phyloP scores from a whole-genome alignment of 1,284 basidiomycete genomes.

The Melampsora americana region DNA sequence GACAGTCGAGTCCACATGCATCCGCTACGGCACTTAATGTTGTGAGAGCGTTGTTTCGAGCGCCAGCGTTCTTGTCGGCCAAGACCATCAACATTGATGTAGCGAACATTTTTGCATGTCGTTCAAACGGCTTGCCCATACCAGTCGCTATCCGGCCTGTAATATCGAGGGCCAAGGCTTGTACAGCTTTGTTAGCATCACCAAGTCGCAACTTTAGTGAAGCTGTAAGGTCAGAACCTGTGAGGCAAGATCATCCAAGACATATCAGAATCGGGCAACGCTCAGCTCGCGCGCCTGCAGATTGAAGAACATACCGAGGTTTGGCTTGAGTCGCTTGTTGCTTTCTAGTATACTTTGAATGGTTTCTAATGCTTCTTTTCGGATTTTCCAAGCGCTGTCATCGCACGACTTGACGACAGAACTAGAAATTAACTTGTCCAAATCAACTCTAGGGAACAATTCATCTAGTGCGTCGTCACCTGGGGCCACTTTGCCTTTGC shows the following conservation, averaged over 20 bases:
- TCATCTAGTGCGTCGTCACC: constrained; percentile 76
- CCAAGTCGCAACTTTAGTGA: constrained; percentile 82
- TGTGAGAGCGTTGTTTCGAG: constrained; percentile 72
- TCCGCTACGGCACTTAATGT: constrained; percentile 79
- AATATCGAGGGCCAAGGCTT: constrained; percentile 82
- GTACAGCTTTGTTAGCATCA: constrained; percentile 92
- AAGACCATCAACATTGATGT: constrained; percentile 63
- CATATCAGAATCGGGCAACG: constrained; percentile 29
- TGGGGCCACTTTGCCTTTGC: constrained; percentile 55
- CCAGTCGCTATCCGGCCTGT: constrained; percentile 82
- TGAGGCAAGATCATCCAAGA: constrained; percentile 33
- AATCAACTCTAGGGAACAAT: constrained; percentile 87
- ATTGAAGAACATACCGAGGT: constrained; percentile 66
- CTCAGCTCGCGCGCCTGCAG: background rate
- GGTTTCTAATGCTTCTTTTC: constrained; percentile 89
- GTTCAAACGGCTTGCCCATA: constrained; percentile 94
- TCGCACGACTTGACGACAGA: constrained; percentile 72
- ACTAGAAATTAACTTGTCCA: constrained; percentile 81
- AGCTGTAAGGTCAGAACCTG: constrained; percentile 77
- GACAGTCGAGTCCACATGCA: constrained; percentile 75
- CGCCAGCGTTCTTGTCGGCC: constrained; percentile 86
- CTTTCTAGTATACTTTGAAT: constrained; percentile 78
- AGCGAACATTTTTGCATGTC: constrained; percentile 74
- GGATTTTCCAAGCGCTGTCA: constrained; percentile 87
- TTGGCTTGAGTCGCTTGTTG: constrained; percentile 86